Conservation (phyloP, 2,329 filamentous ascomycete genomes). For the Ophiognomonia clavigignenti-juglandacearum region DNA sequence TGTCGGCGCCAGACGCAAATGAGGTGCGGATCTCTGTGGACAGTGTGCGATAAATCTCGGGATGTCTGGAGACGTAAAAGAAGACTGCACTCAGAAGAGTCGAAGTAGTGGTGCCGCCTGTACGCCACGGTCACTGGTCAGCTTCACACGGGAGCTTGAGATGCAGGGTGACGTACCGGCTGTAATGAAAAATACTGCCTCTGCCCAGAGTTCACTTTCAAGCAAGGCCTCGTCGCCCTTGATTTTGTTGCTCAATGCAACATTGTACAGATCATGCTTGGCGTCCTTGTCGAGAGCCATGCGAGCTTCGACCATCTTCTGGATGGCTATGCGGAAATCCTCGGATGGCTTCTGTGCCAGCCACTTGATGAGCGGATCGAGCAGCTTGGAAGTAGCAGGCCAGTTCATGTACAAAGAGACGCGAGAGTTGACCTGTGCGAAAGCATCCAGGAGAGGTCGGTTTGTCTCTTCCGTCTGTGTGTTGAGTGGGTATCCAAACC, state of each 20-base stretch:
- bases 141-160: neutral
- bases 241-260: neutral
- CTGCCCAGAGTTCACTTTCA: conserved; percentile 4
- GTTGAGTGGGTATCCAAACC: conserved; percentile 18
- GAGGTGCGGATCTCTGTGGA: neutral
- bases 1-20: neutral
- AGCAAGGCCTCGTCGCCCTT: conserved; percentile 1
- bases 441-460: neutral
- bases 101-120: conserved; percentile 1
- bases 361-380: neutral
- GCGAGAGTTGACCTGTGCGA: neutral
- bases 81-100: neutral
- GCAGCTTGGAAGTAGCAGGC: neutral
- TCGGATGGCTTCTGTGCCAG: neutral
- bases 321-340: neutral
- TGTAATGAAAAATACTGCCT: conserved; percentile 1
- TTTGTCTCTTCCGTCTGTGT: conserved; percentile 14
- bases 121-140: neutral
- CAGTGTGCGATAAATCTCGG: neutral
- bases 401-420: conserved; percentile 1
- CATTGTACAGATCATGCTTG: neutral
- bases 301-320: neutral
- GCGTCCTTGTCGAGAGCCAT: neutral
- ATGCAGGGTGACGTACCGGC: neutral
- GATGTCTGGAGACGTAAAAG: conserved; percentile 1